Conservation (phyloP, 83 land plant genomes). For the Picea engelmannii region DNA sequence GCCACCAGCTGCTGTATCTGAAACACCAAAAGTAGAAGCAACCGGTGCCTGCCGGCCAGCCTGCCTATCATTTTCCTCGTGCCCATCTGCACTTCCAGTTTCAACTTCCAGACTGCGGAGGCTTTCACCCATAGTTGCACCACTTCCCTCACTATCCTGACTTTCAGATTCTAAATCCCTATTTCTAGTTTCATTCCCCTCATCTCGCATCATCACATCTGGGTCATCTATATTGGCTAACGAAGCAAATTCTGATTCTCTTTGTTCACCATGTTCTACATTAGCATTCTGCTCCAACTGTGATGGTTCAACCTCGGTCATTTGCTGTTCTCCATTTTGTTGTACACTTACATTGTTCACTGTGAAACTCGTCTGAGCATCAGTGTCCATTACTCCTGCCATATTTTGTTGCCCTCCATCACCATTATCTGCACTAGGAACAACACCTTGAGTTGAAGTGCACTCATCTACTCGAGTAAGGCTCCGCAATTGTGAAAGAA, state of each 20-base stretch:
- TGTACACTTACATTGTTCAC: background rate
- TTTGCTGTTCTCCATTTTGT: constrained; percentile 9
- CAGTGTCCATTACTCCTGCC: constrained; percentile 15
- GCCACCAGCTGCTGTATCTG: constrained; percentile 24
- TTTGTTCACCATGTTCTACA: constrained; percentile 12
- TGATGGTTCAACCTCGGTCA: constrained; percentile 8
- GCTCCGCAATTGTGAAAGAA: constrained; percentile 56
- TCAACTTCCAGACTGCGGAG: constrained; percentile 62
- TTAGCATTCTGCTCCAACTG: constrained; percentile 15
- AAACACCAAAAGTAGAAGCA: constrained; percentile 25
- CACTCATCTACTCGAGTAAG: constrained; percentile 28
- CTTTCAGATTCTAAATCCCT: constrained; percentile 44
- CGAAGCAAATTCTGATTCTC: constrained; percentile 16
- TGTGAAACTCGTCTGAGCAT: background rate
- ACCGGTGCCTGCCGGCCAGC: constrained; percentile 19
- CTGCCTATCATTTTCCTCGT: constrained; percentile 44
- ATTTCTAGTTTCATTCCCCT: constrained; percentile 36
- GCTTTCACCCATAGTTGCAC: constrained; percentile 63
- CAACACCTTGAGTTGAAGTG: constrained; percentile 9
- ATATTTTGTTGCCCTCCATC: constrained; percentile 11
- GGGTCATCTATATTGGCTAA: constrained; percentile 15
- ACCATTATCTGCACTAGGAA: constrained; percentile 9
- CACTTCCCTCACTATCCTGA: constrained; percentile 65
- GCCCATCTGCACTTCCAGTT: constrained; percentile 66
- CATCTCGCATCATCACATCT: constrained; percentile 56